Conservation (phyloP, 495 filamentous ascomycete genomes). For the Mycothermus thermophilus region DNA sequence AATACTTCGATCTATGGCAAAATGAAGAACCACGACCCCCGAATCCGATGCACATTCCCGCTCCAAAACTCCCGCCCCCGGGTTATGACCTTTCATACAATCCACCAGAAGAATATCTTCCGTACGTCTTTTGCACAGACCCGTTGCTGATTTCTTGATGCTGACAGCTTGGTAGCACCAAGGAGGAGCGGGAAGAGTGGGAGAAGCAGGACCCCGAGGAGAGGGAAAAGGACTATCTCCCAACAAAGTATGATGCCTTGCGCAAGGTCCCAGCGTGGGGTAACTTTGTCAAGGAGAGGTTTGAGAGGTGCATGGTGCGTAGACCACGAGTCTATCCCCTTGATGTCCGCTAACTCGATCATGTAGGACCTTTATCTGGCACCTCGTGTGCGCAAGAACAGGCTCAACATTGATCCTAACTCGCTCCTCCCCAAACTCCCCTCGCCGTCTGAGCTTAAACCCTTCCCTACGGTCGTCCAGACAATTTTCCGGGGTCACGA, state of each 20-base stretch:
- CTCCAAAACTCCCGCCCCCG: slow-evolving; percentile 85
- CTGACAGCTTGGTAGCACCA: slow-evolving; percentile 36
- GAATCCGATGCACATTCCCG: slow-evolving; percentile 90
- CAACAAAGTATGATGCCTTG: slow-evolving; percentile 64
- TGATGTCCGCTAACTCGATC: neutral
- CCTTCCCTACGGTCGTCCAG: slow-evolving; percentile 80
- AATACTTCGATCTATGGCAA: slow-evolving; percentile 83
- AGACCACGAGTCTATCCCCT: too few species aligned
- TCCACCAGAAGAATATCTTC: slow-evolving; percentile 89
- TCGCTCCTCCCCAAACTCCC: slow-evolving; percentile 88
- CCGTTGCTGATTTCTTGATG: too few species aligned
- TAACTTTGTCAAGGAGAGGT: slow-evolving; percentile 81
- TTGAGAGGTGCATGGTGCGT: slow-evolving; percentile 65
- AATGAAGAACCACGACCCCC: slow-evolving; percentile 73
- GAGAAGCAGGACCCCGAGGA: slow-evolving; percentile 81
- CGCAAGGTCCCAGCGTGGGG: slow-evolving; percentile 90
- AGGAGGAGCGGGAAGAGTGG: slow-evolving; percentile 77
- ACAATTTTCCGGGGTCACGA: slow-evolving; percentile 78
- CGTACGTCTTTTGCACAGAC: slow-evolving; percentile 17
- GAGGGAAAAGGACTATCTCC: slow-evolving; percentile 75
- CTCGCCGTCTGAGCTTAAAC: slow-evolving; percentile 80
- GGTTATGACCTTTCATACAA: slow-evolving; percentile 93
- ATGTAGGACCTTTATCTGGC: slow-evolving; percentile 74
- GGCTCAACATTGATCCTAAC: slow-evolving; percentile 91
- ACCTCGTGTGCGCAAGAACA: slow-evolving; percentile 78